Conservation (phyloP, 305 asterid species). For the Fraxinus floribunda region DNA sequence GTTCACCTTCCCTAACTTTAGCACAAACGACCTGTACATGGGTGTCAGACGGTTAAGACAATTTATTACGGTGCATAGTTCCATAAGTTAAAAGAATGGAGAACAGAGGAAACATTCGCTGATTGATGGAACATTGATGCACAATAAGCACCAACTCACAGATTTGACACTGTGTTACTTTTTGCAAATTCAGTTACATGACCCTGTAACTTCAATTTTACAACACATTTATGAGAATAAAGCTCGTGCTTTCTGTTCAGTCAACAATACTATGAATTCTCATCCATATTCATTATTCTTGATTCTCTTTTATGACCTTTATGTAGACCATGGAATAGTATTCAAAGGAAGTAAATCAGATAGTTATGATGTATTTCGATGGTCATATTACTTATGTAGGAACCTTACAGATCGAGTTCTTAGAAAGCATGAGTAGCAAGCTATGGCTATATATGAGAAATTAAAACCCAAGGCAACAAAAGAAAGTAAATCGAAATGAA, state of each 20-base stretch:
- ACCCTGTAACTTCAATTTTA: not conserved
- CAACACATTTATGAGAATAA: not conserved
- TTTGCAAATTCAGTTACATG: not conserved
- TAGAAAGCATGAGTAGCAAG: not conserved
- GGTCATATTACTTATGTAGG: not conserved
- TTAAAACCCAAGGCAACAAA: not conserved
- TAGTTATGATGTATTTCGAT: not conserved
- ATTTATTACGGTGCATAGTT: slow-evolving; percentile 4
- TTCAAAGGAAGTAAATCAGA: not conserved
- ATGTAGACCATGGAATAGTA: not conserved
- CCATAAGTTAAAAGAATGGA: not conserved
- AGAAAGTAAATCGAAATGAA: not conserved
- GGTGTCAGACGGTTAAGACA: slow-evolving; percentile 27
- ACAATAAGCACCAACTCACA: not conserved
- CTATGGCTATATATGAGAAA: not conserved
- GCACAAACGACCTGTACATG: slow-evolving; percentile 79
- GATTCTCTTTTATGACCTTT: not conserved
- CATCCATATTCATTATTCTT: not conserved
- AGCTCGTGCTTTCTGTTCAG: not conserved
- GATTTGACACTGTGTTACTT: not conserved
- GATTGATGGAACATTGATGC: not conserved
- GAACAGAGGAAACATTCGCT: not conserved
- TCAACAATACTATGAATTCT: not conserved
- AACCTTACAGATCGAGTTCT: not conserved
- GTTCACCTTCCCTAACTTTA: slow-evolving; percentile 96